phyloP scores from a whole-genome alignment of 306 rosid genomes.

The Fagus sylvatica region DNA sequence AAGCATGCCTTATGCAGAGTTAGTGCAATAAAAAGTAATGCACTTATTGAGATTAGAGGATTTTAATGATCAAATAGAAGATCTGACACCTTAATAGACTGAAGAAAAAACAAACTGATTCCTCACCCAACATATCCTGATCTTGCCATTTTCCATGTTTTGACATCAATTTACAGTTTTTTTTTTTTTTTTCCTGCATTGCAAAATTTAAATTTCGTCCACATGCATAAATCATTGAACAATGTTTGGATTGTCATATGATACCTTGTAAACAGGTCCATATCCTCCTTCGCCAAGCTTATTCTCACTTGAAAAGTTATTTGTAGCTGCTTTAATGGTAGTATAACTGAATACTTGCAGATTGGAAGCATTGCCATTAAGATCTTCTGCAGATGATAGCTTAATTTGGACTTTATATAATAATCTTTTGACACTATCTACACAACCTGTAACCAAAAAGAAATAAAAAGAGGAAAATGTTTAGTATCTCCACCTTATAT shows the following conservation, averaged over 20 bases:
- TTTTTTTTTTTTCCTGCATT: neutral
- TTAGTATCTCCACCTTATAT: neutral
- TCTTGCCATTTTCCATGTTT: neutral
- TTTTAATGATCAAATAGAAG: neutral
- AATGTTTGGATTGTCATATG: neutral
- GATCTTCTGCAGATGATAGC: conserved; percentile 13
- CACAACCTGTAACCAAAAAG: neutral
- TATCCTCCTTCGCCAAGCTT: conserved; percentile 61
- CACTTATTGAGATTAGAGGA: neutral
- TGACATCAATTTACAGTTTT: neutral
- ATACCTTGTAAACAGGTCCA: conserved; percentile 55
- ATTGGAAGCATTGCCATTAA: conserved; percentile 28
- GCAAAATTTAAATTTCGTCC: neutral
- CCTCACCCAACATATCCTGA: neutral
- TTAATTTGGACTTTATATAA: neutral
- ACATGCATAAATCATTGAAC: neutral
- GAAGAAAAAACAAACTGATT: neutral
- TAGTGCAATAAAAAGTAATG: neutral
- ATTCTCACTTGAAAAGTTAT: conserved; percentile 34
- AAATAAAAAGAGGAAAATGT: neutral
- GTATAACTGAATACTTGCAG: conserved; percentile 22
- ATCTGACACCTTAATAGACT: neutral
- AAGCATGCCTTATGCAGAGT: neutral
- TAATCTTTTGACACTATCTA: neutral
- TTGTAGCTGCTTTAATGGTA: conserved; percentile 33